Base-by-base conservation (phyloP, 2,329 filamentous ascomycete species). In the Sporothrix sp. region DNA sequence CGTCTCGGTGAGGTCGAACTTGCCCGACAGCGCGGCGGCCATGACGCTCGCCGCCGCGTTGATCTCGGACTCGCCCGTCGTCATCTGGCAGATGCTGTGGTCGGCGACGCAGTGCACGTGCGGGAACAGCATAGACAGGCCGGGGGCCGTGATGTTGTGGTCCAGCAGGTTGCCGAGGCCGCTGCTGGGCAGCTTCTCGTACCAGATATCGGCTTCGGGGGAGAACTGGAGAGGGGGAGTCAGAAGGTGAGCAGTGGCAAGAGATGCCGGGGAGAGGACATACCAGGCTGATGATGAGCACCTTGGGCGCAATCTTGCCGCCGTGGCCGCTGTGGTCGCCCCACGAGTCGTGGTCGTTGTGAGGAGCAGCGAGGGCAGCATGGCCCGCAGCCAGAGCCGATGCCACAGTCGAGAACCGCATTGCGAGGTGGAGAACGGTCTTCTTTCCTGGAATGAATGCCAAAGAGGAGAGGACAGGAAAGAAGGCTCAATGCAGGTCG, bases 41-140 rank as follows among this genome's bases (percentile, higher is more conserved):
- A 74, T 74, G 54, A 85, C 73, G 0, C 81, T 81, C 7, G 75
- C 66, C 0, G 85, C 85, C 0, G 85, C 83, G 61, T 89, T 90
- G 68, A 89, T 86, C 65, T 87, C 84, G 9, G 74, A 72, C 63
- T 84, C 81, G 51, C 84, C 84, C 2, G 80, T 78, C 8, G 79
- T 79, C 40, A 87, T 58, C 60, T 88, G 84, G 65, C 85, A 89
- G 43, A 89, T 68, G 3, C 73, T 69, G 27, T 74, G 70, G 57
- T 80, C 66, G 10, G 67, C 65, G 0, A 78, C 81, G 64, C 85
- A 90, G 62, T 82, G 78, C 0, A 81, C 74, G 16, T 76, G 66
- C 0, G 82, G 82, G 60, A 76, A 86, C 2, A 83, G 64, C 59
- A 82, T 79, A 0, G 81, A 85, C 10, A 85, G 69, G 1, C 82